These are phyloP conservation scores for Plectosphaerella cucumerina DNA, from an alignment of 2,329 filamentous ascomycete species.

Conservation along the genomic window DNA sequence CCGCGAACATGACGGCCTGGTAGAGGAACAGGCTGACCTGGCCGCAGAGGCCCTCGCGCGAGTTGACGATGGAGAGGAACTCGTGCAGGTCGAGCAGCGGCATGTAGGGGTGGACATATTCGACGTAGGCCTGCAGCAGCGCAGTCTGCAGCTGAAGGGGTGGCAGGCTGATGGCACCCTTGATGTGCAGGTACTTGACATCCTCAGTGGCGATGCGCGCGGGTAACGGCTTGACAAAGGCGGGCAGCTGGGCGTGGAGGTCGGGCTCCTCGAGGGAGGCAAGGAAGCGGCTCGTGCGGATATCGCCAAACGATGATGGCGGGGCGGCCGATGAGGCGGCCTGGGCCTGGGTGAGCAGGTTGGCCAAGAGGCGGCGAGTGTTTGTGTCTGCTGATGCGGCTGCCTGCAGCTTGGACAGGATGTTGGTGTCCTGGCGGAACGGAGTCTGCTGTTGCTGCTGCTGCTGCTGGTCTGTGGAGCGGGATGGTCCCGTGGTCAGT, in stretches of 20 bases:
- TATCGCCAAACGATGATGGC: constrained; percentile 16
- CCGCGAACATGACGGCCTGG: constrained; percentile 93
- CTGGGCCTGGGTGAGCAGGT: constrained; percentile 13
- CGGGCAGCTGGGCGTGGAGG: constrained; percentile 45
- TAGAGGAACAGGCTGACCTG: constrained; percentile 83
- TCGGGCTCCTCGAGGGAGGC: constrained; percentile 45
- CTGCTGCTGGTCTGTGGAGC: no score
- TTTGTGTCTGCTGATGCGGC: constrained; percentile 14
- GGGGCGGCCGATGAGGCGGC: constrained; percentile 22
- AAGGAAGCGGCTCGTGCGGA: constrained; percentile 37
- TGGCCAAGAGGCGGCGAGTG: constrained; percentile 12
- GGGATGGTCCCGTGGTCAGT: constrained; percentile 26
- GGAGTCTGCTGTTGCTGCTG: constrained; percentile 24
- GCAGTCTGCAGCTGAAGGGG: constrained; percentile 68
- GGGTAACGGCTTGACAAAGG: constrained; percentile 77
- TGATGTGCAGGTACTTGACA: constrained; percentile 75
- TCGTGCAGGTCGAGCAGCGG: constrained; percentile 70
- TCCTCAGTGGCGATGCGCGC: constrained; percentile 75
- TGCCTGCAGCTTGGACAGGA: constrained; percentile 23
- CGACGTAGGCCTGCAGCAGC: constrained; percentile 74
- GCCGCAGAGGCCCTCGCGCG: constrained; percentile 63
- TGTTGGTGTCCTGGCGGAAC: constrained; percentile 26
- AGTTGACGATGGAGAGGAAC: constrained; percentile 57
- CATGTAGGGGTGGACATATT: constrained; percentile 94
- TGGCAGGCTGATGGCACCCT: constrained; percentile 80